phyloP scores from a whole-genome alignment of 306 rosid species.

The Cicer judaicum region DNA sequence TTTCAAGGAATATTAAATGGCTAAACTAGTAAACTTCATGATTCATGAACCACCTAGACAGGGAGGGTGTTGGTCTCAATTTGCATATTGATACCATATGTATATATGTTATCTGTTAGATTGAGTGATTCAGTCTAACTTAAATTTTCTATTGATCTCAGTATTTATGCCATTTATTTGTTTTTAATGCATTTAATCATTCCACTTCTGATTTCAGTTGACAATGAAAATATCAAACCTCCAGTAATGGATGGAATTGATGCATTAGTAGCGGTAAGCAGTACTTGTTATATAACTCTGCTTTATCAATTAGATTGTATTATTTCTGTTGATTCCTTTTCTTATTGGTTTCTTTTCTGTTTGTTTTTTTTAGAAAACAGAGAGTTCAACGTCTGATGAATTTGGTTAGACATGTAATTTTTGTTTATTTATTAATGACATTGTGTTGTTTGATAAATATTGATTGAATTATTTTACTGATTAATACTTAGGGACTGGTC shows the following conservation, averaged over 20 bases:
- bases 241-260: slow-evolving; percentile 81
- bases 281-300: slow-evolving; percentile 17
- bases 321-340: slow-evolving; percentile 23
- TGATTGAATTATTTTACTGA: slow-evolving; percentile 37
- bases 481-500: slow-evolving; percentile 51
- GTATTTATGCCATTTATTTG: background rate
- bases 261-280: slow-evolving; percentile 63
- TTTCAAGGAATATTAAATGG: slow-evolving; percentile 25
- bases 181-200: slow-evolving; percentile 30
- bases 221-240: slow-evolving; percentile 61
- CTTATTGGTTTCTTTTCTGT: background rate
- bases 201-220: slow-evolving; percentile 58
- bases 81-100: slow-evolving; percentile 6
- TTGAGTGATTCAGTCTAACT: slow-evolving; percentile 7
- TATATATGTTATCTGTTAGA: background rate
- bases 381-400: slow-evolving; percentile 48
- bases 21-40: slow-evolving; percentile 5
- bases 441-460: slow-evolving; percentile 34
- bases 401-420: slow-evolving; percentile 57
- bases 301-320: slow-evolving; percentile 29
- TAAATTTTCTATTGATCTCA: background rate
- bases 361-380: slow-evolving; percentile 56
- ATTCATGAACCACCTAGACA: background rate
- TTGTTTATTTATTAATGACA: slow-evolving; percentile 17
- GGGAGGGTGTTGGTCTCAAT: slow-evolving; percentile 17